These are phyloP conservation scores for Solanum sparsipilum DNA, from an alignment of 257 asterid species.

Conservation along the genomic window DNA sequence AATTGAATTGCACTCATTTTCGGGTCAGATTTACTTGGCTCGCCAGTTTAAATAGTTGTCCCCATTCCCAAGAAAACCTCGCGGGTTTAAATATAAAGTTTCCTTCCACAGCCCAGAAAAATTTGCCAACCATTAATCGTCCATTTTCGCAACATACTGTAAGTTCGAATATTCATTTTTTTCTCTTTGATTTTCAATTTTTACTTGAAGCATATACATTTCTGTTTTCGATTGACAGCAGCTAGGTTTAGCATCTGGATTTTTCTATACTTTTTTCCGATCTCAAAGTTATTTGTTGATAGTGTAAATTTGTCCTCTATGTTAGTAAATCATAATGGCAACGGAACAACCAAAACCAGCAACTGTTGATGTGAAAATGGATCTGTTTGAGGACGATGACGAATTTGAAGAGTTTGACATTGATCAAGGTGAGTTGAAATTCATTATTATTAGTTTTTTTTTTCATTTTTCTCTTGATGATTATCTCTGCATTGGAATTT, in stretches of 20 bases:
- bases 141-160: neutral
- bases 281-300: neutral
- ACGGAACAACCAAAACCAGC: slow-evolving; percentile 61
- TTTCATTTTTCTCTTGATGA: neutral
- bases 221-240: neutral
- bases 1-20: no score
- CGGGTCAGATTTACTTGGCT: no score
- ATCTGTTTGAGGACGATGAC: slow-evolving; percentile 79
- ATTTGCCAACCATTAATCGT: neutral
- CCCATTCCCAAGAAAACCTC: neutral
- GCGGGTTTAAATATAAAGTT: neutral
- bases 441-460: neutral
- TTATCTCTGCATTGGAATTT: neutral
- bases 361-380: slow-evolving; percentile 55
- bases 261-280: neutral
- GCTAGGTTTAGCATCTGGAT: neutral
- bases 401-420: slow-evolving; percentile 83
- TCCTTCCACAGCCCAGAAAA: neutral
- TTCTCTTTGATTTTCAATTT: neutral
- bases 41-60: neutral
- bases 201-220: neutral
- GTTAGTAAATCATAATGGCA: slow-evolving; percentile 29
- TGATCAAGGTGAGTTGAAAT: slow-evolving; percentile 32
- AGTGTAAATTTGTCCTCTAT: neutral
- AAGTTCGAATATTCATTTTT: neutral